These are phyloP conservation scores for Penicillium occitanis DNA, from an alignment of 2,329 filamentous ascomycete genomes.

Conservation along the genomic window DNA sequence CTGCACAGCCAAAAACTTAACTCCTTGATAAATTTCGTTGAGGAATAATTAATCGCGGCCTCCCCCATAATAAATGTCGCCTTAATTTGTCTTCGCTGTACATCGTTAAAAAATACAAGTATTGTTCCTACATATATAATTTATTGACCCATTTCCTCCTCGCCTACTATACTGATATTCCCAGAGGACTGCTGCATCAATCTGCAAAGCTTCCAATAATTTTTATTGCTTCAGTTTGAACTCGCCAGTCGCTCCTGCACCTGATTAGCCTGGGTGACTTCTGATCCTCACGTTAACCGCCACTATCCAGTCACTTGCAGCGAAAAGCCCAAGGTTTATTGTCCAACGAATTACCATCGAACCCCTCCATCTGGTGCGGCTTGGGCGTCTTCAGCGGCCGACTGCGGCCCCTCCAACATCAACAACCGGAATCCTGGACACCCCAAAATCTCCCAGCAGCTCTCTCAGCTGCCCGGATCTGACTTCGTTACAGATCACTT, in stretches of 20 bases:
- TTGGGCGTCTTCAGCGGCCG: conserved; percentile 18
- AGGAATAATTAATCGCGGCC: conserved; percentile 3
- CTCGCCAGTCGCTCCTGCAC: conserved; percentile 7
- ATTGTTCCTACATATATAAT: neutral
- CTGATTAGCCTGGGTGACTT: neutral
- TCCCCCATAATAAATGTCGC: neutral
- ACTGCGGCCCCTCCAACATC: conserved; percentile 23
- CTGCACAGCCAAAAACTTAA: neutral
- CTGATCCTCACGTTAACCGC: conserved; percentile 13
- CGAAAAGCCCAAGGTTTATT: conserved; percentile 8
- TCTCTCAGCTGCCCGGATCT: conserved; percentile 47
- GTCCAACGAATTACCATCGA: conserved; percentile 15
- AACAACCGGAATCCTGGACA: conserved; percentile 40
- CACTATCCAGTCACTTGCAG: conserved; percentile 10
- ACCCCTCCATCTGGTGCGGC: conserved; percentile 15
- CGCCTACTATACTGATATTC: neutral
- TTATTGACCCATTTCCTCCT: neutral
- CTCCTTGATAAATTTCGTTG: neutral
- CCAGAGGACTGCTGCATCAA: conserved; percentile 2
- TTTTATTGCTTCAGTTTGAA: neutral
- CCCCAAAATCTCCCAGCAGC: conserved; percentile 41
- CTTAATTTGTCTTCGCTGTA: neutral
- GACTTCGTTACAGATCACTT: conserved; percentile 38
- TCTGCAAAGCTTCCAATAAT: conserved; percentile 20
- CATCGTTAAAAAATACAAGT: neutral